Evolutionary conservation across 139 green algal species (phyloP), one percentile per base, ranked within the genome.

Genomic region (Nannochloris sp.): DNA sequence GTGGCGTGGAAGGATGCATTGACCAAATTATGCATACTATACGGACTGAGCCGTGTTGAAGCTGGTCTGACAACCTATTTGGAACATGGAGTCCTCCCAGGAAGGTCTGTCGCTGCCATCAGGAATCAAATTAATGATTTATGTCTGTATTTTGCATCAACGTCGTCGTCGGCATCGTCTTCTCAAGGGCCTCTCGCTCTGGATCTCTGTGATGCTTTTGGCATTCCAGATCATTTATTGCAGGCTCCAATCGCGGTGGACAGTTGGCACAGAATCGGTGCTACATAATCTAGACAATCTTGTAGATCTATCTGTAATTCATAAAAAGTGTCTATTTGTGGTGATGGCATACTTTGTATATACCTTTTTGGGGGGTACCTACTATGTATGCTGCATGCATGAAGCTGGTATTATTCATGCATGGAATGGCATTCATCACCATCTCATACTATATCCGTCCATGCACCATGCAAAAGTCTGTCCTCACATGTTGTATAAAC

Each of bases 151-250:
- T 50, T 60, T 11, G 34, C 34, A 29, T 50, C 44, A 15, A 50
- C 14, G 5, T 79, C 70, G 19, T 46, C 24, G 7, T 57, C 56
- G 1, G 1, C 24, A 27, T 27, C 24, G 24, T 27, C 24, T 27
- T 14, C 18, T 0, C 11, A 19, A 0, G 60, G 5, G 4, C 21
- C 40, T 44, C 53, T 76, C 11, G 83, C 76, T 23, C 72, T 89
- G 24, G 23, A 16, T 60, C 70, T 93, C 27, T 86, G 75, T 64
- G 75, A 87, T 10, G 81, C 66, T 25, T 92, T 92, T 68, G 86
- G 76, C 61, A 84, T 90, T 49, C 86, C 86, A 1, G 84, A 91
- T 53, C 80, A 91, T 62, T 64, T 89, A 25, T 60, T 94, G 29
- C 66, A 73, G 48, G 85, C 85, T 34, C 85, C 85, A 48, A 90